phyloP scores from a whole-genome alignment of 164 flowering plant genomes.

The Aristolochia californica region DNA sequence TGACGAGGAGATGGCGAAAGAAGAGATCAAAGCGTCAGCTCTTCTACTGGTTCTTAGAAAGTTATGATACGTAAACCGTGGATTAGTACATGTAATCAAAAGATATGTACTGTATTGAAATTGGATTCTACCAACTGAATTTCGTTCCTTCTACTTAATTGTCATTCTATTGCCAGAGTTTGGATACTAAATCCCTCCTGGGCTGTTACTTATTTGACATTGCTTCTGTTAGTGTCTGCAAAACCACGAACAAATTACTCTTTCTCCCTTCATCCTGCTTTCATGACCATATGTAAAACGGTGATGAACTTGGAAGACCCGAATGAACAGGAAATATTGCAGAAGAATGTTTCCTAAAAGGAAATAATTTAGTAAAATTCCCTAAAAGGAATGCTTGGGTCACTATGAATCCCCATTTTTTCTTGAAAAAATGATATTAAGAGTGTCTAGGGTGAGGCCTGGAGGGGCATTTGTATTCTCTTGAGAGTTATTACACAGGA shows the following conservation, averaged over 20 bases:
- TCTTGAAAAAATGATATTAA: neutral
- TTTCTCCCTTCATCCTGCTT: conserved; percentile 6
- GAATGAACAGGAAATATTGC: conserved; percentile 20
- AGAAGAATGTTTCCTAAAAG: conserved; percentile 22
- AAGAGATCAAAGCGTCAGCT: conserved; percentile 42
- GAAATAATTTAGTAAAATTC: neutral
- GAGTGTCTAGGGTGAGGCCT: neutral
- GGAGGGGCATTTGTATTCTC: neutral
- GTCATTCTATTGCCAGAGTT: neutral
- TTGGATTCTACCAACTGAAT: too few relatives aligned
- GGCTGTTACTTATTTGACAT: too few relatives aligned
- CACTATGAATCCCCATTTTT: neutral
- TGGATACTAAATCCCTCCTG: too few relatives aligned
- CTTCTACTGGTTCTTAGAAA: conserved; percentile 41
- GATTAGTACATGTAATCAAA: too few relatives aligned
- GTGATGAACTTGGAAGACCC: conserved; percentile 31
- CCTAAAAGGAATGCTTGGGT: neutral
- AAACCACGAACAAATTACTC: too few relatives aligned
- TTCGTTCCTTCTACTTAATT: neutral
- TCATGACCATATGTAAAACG: conserved; percentile 44
- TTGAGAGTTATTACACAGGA: too few relatives aligned
- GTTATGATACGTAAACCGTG: too few relatives aligned
- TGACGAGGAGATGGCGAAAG: conserved; percentile 50
- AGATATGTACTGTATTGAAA: too few relatives aligned
- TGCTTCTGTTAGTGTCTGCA: too few relatives aligned